Evolutionary conservation across 176 grass and related monocot genomes (phyloP).

Genomic region (Carex kokanica): DNA sequence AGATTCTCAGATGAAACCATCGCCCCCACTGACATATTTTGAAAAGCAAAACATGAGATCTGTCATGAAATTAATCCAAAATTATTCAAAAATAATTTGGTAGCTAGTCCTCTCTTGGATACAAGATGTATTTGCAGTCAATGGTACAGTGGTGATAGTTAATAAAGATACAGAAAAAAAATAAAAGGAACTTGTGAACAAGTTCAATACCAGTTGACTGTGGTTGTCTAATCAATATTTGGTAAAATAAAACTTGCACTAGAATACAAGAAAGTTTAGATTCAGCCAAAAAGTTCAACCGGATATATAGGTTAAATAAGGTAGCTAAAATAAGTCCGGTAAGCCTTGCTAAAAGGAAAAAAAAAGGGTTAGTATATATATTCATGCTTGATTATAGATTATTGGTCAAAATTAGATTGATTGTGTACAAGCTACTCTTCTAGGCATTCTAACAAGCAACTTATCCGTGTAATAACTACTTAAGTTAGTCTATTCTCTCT

Average conservation of each 20-base stretch:
- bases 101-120: neutral
- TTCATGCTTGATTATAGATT: neutral
- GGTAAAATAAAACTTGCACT: neutral
- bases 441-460: slow-evolving; percentile 6
- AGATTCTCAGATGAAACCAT: slow-evolving; percentile 18
- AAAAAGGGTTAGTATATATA: neutral
- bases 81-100: neutral
- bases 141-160: neutral
- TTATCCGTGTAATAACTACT: neutral
- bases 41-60: neutral
- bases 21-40: slow-evolving; percentile 21
- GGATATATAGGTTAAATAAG: too few species aligned
- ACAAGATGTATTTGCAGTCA: neutral
- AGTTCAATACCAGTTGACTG: neutral
- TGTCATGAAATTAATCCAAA: neutral
- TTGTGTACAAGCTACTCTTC: neutral
- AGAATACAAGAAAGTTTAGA: neutral
- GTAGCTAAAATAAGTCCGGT: too few species aligned
- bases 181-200: neutral
- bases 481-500: neutral
- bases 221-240: neutral
- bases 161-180: neutral
- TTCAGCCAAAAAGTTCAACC: neutral
- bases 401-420: neutral
- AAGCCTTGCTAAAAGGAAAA: neutral